Evolutionary conservation across 345 rosid species (phyloP).

Genomic region (Melaleuca quinquenervia): DNA sequence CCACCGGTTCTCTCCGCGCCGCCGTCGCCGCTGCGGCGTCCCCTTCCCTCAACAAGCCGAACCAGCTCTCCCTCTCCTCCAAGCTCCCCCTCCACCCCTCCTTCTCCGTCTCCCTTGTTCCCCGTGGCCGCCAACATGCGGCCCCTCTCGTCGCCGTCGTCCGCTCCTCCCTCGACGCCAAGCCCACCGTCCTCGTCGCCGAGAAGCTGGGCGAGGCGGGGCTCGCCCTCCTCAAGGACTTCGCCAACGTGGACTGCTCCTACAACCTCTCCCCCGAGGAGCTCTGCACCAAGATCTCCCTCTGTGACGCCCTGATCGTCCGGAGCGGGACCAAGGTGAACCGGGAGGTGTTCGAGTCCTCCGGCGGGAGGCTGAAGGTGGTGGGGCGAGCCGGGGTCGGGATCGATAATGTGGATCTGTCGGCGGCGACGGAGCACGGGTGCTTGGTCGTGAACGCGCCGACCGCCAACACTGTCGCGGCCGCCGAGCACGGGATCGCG

Average conservation of each 20-base stretch:
- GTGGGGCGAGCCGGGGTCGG: conserved; percentile 96
- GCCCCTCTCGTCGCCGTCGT: conserved; percentile 2
- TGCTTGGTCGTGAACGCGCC: conserved; percentile 92
- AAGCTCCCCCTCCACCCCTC: conserved; percentile 14
- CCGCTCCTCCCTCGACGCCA: conserved; percentile 25
- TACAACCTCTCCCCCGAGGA: conserved; percentile 80
- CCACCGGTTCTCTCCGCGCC: conserved; percentile 8
- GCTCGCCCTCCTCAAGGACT: conserved; percentile 38
- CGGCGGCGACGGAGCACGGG: conserved; percentile 83
- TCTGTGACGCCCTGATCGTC: conserved; percentile 76
- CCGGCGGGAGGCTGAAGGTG: conserved; percentile 73
- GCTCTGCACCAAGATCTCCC: conserved; percentile 86
- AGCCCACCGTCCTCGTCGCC: conserved; percentile 73
- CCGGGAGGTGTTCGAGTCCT: conserved; percentile 74
- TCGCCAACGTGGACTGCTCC: conserved; percentile 69
- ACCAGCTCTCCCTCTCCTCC: conserved; percentile 26
- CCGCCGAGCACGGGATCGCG: conserved; percentile 95
- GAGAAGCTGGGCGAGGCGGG: conserved; percentile 88
- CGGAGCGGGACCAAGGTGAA: conserved; percentile 74
- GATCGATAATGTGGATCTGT: conserved; percentile 88
- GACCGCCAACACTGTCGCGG: conserved; percentile 86
- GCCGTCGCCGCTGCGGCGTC: neutral
- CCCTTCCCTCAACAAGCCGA: conserved; percentile 12
- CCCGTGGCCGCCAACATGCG: conserved; percentile 5
- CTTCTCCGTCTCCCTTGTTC: conserved; percentile 11